A percentile compares a stretch with the other conserved stretches of the same genome.
phyloP scores from a whole-genome alignment of 257 asterid species.

The Penstemon eatonii region DNA sequence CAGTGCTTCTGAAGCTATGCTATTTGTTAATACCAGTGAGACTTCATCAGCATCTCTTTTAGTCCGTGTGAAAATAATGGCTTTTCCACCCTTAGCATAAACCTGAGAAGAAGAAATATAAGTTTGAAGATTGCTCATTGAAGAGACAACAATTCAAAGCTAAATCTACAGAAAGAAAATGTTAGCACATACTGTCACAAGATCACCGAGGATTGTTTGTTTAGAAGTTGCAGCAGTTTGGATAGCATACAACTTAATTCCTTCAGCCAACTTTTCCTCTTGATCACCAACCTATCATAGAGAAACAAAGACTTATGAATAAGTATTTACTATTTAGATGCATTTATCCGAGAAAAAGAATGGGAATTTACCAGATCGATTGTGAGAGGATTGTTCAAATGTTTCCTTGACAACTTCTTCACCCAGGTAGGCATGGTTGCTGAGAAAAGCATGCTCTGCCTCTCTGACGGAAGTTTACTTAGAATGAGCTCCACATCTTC shows the following conservation, averaged over 20 bases:
- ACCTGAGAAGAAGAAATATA: conserved; percentile 42
- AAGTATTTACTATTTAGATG: not conserved
- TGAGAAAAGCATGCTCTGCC: conserved; percentile 99
- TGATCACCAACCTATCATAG: conserved; percentile 68
- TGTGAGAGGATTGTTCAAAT: conserved; percentile 76
- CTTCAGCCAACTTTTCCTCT: conserved; percentile 84
- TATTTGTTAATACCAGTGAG: conserved; percentile 64
- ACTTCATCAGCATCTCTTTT: conserved; percentile 98
- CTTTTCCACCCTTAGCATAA: conserved; percentile 89
- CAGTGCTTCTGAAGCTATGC: conserved; percentile 91
- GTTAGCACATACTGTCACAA: conserved; percentile 56
- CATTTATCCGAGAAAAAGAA: conserved; percentile 15
- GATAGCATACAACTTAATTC: conserved; percentile 81
- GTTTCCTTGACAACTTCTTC: conserved; percentile 76
- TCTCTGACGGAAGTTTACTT: conserved; percentile 64
- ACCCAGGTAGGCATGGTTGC: conserved; percentile 99
- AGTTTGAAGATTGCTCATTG: not conserved
- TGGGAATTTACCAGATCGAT: conserved; percentile 68
- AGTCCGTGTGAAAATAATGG: conserved; percentile 89
- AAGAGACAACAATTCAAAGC: conserved; percentile 2
- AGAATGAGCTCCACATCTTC: conserved; percentile 86
- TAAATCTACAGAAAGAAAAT: not conserved
- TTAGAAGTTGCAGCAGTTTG: conserved; percentile 63
- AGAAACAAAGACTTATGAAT: not conserved
- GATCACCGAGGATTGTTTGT: conserved; percentile 74